Conservation (phyloP, 495 filamentous ascomycete species). For the Daldinia concentrica region DNA sequence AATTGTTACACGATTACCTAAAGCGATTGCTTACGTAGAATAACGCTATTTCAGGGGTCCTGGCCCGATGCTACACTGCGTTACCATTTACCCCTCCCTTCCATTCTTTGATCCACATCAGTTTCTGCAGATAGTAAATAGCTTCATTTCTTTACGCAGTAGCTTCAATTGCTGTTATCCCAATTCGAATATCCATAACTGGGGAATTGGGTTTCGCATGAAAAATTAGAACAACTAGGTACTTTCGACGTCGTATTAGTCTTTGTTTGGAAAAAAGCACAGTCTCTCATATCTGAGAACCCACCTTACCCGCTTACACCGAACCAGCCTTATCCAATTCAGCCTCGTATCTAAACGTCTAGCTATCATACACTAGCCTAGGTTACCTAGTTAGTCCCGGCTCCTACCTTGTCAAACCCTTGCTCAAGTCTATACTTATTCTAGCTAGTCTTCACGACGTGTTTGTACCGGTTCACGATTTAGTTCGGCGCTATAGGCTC, state of each 20-base stretch:
- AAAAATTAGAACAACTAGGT: not conserved
- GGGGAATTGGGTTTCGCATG: not conserved
- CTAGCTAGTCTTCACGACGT: not conserved
- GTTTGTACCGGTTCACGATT: not conserved
- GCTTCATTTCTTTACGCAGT: not conserved
- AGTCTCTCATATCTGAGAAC: too few species aligned
- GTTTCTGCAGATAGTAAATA: not conserved
- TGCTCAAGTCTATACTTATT: not conserved
- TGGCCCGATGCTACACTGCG: not conserved
- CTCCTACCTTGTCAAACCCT: not conserved
- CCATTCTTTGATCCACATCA: not conserved
- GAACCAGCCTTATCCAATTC: constrained; percentile 2
- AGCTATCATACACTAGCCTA: too few species aligned
- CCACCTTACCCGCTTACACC: too few species aligned
- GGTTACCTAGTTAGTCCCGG: not conserved
- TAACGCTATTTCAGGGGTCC: not conserved
- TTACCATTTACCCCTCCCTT: not conserved
- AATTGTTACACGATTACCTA: not conserved
- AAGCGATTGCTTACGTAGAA: not conserved
- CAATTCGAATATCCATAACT: not conserved
- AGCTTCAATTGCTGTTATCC: not conserved
- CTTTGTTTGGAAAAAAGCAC: too few species aligned
- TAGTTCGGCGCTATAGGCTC: not conserved
- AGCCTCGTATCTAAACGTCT: not conserved
- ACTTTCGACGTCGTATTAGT: not conserved